Evolutionary conservation across 2,329 filamentous ascomycete species (phyloP), one percentile per base, ranked within the genome.

Genomic region (Zelopaecilomyces penicillatus): DNA sequence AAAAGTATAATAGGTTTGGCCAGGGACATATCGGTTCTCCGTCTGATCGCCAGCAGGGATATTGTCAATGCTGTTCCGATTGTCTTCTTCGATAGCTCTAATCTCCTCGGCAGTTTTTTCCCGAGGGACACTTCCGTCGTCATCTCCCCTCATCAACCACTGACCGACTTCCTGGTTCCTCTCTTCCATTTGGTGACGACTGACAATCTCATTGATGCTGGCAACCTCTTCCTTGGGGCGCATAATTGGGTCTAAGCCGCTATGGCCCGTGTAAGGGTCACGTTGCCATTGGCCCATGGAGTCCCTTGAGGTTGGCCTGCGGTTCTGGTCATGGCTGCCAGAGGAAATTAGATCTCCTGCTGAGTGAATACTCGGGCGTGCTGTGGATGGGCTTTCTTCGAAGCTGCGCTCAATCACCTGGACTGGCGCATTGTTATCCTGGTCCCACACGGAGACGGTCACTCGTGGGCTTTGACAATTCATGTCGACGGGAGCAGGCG

Each of bases 371-470:
- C 56, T 62, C 42, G 61, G 58, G 6, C 63, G 63, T 28, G 64
- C 54, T 4, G 64, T 65, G 35, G 56, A 58, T 29, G 65, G 57
- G 42, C 56, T 62, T 40, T 67, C 63, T 41, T 63, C 59, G 31
- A 73, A 65, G 5, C 60, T 55, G 10, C 65, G 65, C 47, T 72
- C 69, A 32, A 68, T 50, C 5, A 65, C 59, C 41, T 66, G 67
- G 9, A 66, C 54, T 1, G 61, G 59, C 26, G 54, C 57, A 32
- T 56, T 57, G 36, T 60, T 65, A 44, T 67, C 73, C 48, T 65
- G 67, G 38, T 69, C 74, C 72, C 73, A 80, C 50, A 75, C 63
- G 1, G 76, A 80, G 39, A 80, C 73, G 5, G 70, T 77, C 19
- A 80, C 73, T 29, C 69, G 68, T 5, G 76, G 76, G 54, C 76